phyloP scores from a whole-genome alignment of 2,329 filamentous ascomycete genomes.

The Rhytidhysteron rufulum region DNA sequence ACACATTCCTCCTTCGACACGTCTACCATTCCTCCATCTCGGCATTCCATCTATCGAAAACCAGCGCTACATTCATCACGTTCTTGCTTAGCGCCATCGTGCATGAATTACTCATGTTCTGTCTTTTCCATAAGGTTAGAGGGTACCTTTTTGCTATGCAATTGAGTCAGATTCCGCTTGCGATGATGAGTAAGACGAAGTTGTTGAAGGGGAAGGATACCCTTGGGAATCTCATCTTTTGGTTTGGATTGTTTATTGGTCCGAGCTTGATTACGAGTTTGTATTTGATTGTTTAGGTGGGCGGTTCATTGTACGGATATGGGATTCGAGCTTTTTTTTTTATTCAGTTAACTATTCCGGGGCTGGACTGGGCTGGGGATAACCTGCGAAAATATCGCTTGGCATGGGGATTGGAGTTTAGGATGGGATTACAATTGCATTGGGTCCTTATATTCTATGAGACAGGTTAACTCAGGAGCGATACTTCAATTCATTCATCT shows the following conservation, averaged over 20 bases:
- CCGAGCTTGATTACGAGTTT: slow-evolving; percentile 60
- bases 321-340: too few species aligned
- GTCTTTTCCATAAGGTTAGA: slow-evolving; percentile 72
- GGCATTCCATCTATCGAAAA: slow-evolving; percentile 65
- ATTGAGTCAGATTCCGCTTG: slow-evolving; percentile 70
- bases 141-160: slow-evolving; percentile 72
- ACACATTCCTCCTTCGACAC: slow-evolving; percentile 72
- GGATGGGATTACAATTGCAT: too few species aligned
- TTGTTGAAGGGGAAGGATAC: slow-evolving; percentile 60
- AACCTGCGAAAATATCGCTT: too few species aligned
- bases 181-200: slow-evolving; percentile 62
- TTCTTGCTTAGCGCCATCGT: slow-evolving; percentile 69
- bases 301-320: too few species aligned
- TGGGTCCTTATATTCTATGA: too few species aligned
- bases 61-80: slow-evolving; percentile 70
- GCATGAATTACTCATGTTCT: slow-evolving; percentile 77
- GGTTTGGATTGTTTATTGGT: slow-evolving; percentile 73
- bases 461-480: too few species aligned
- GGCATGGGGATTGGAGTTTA: too few species aligned
- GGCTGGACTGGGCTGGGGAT: too few species aligned
- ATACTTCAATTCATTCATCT: too few species aligned
- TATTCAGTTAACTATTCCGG: too few species aligned
- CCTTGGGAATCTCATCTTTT: slow-evolving; percentile 72
- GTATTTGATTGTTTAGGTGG: slow-evolving; percentile 45
- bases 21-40: slow-evolving; percentile 78